phyloP scores from a whole-genome alignment of 164 flowering plant genomes.

The Berberis thunbergii region DNA sequence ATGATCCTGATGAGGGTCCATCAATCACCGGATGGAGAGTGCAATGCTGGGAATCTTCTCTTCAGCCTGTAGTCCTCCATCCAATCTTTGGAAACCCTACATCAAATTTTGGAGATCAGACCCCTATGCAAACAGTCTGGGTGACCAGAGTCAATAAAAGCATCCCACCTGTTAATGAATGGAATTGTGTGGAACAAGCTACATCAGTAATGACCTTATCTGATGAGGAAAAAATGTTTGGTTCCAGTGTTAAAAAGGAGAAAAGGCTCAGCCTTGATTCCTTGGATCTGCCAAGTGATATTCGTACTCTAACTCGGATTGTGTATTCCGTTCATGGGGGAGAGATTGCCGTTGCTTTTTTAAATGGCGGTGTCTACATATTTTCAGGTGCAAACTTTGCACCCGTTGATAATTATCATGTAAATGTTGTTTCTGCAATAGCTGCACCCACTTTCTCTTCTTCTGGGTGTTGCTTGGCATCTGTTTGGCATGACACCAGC shows the following conservation, averaged over 20 bases:
- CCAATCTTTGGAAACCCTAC: constrained; percentile 89
- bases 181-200: constrained; percentile 35
- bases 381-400: constrained; percentile 87
- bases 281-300: constrained; percentile 92
- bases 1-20: constrained; percentile 99
- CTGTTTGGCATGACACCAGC: constrained; percentile 85
- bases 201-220: constrained; percentile 24
- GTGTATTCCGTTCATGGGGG: constrained; percentile 97
- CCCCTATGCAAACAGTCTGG: constrained; percentile 99
- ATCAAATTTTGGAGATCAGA: constrained; percentile 79
- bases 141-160: constrained; percentile 76
- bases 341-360: constrained; percentile 93
- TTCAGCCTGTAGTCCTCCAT: constrained; percentile 94
- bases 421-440: constrained; percentile 86
- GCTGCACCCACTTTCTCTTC: constrained; percentile 99
- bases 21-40: constrained; percentile 98
- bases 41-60: constrained; percentile 98
- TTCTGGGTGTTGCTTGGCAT: constrained; percentile 93
- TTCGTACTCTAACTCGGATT: constrained; percentile 83
- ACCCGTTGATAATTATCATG: constrained; percentile 78
- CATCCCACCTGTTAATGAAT: constrained; percentile 66
- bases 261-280: constrained; percentile 75
- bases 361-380: constrained; percentile 83
- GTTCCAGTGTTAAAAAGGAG: constrained; percentile 36
- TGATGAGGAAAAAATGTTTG: constrained; percentile 38